Conservation (phyloP, 768 basidiomycete genomes). For the Podaxis mareebaensis region DNA sequence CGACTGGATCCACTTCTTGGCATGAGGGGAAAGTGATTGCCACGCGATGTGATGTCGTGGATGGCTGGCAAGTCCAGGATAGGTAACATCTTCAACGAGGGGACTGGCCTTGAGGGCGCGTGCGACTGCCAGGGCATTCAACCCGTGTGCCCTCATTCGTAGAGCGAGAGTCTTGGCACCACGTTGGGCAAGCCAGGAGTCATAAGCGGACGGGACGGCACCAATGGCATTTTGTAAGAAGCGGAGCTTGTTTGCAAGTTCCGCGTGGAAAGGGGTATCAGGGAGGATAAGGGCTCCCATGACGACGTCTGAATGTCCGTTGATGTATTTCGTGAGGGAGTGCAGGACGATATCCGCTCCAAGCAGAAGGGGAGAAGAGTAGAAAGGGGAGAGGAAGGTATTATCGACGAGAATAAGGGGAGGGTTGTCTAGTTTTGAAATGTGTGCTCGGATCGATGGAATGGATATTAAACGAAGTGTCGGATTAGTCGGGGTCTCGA, state of each 20-base stretch:
- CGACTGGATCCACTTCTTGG: constrained; percentile 57
- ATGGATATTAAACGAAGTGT: constrained; percentile 88
- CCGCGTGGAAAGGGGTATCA: constrained; percentile 37
- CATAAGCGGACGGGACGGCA: constrained; percentile 81
- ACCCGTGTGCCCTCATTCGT: constrained; percentile 84
- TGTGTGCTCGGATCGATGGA: constrained; percentile 55
- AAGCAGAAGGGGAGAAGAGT: constrained; percentile 80
- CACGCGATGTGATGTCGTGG: constrained; percentile 68
- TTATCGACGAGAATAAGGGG: constrained; percentile 92
- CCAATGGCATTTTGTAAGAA: constrained; percentile 93
- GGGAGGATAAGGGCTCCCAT: constrained; percentile 85
- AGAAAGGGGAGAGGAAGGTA: constrained; percentile 93
- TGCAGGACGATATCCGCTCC: constrained; percentile 88
- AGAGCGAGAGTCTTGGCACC: constrained; percentile 91
- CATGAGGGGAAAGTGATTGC: constrained; percentile 64
- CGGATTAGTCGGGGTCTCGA: constrained; percentile 95
- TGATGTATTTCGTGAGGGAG: constrained; percentile 86
- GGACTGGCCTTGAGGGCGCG: constrained; percentile 51
- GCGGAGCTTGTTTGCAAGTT: constrained; percentile 56
- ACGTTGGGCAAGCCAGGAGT: constrained; percentile 88
- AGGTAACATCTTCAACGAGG: constrained; percentile 79
- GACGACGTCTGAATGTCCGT: constrained; percentile 92
- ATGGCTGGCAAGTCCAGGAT: constrained; percentile 77
- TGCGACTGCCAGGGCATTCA: constrained; percentile 80
- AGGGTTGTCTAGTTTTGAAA: constrained; percentile 41